Percentiles rank a stretch among this genome's conserved stretches.
Conservation (phyloP, 805 yeast species). For the Yarrowia alimentaria region DNA sequence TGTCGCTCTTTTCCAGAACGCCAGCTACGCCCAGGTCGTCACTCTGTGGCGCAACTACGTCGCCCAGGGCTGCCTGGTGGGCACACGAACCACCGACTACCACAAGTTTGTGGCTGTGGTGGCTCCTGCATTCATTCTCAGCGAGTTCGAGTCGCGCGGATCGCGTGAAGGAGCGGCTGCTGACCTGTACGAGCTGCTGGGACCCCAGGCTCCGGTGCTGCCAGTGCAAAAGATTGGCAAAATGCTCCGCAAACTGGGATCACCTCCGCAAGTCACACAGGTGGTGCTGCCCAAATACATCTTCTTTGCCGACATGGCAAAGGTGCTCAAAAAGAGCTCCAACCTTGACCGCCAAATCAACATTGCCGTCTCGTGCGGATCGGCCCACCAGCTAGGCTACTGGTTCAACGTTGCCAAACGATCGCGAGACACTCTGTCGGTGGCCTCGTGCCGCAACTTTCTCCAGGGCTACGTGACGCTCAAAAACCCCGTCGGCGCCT, state of each 20-base stretch:
- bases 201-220: conserved; percentile 1
- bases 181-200: conserved; percentile 8
- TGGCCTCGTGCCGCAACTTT: conserved; percentile 7
- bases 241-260: not conserved
- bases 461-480: not conserved
- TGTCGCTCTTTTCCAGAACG: not conserved
- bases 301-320: not conserved
- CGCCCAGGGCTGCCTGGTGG: conserved; percentile 1
- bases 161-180: conserved; percentile 10
- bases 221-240: not conserved
- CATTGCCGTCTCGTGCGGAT: no score
- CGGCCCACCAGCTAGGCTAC: conserved; percentile 17
- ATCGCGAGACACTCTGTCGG: conserved; percentile 1
- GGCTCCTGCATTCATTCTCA: conserved; percentile 3
- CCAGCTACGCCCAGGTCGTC: not conserved
- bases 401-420: conserved; percentile 11
- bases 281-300: conserved; percentile 15
- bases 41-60: conserved; percentile 2
- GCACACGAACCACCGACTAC: conserved; percentile 3
- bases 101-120: conserved; percentile 8
- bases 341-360: no score
- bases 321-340: not conserved
- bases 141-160: conserved; percentile 7
- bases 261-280: not conserved
- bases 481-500: not conserved